Evolutionary conservation across 352 stramenopile genomes (phyloP).

Genomic region (Poterioochromonas sp.): DNA sequence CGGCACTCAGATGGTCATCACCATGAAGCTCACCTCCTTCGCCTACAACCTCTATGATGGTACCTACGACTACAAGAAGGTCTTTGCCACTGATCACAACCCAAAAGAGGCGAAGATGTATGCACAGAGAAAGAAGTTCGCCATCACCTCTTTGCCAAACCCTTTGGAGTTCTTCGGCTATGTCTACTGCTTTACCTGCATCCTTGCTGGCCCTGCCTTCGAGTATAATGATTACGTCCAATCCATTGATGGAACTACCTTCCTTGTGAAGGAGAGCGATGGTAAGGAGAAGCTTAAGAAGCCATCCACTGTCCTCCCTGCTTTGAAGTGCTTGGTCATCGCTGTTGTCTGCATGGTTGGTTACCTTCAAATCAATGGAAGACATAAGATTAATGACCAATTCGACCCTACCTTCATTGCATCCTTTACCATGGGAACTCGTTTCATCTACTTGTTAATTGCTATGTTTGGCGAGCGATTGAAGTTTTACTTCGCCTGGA

Average conservation of each 20-base stretch:
- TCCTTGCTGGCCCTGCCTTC: conserved; percentile 85
- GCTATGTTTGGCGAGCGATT: conserved; percentile 73
- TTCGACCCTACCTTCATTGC: conserved; percentile 51
- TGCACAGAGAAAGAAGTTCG: not conserved
- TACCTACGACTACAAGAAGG: conserved; percentile 53
- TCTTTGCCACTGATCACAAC: not conserved
- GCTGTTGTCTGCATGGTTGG: conserved; percentile 46
- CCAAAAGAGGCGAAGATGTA: not conserved
- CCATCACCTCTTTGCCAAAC: conserved; percentile 55
- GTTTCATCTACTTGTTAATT: conserved; percentile 71
- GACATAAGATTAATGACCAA: conserved; percentile 45
- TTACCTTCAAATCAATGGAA: conserved; percentile 50
- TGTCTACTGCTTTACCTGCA: conserved; percentile 89
- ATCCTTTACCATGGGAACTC: conserved; percentile 52
- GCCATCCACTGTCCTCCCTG: not conserved
- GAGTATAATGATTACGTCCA: conserved; percentile 84
- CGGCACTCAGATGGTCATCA: conserved; percentile 77
- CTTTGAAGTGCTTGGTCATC: conserved; percentile 22
- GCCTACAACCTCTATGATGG: conserved; percentile 94
- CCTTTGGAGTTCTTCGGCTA: conserved; percentile 89
- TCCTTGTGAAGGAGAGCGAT: conserved; percentile 32
- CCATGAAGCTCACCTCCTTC: conserved; percentile 93
- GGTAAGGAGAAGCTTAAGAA: conserved; percentile 34
- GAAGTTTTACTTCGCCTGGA: conserved; percentile 95
- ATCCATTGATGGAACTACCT: conserved; percentile 51